phyloP scores from a whole-genome alignment of 192 early-diverging fungal species.

The Backusella macrospora region DNA sequence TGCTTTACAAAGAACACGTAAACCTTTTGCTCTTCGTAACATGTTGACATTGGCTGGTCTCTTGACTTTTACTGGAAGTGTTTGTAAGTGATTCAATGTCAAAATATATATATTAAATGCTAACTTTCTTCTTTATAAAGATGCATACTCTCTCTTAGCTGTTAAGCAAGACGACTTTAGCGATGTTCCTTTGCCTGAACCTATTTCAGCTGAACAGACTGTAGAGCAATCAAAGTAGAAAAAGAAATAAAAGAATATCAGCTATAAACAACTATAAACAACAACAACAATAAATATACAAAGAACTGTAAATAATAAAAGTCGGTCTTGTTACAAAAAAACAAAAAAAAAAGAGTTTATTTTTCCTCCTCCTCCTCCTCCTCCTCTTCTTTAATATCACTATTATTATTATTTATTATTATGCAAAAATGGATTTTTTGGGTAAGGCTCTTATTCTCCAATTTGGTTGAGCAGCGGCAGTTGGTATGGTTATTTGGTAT shows the following conservation, averaged over 20 bases:
- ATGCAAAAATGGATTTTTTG: slow-evolving; percentile 8
- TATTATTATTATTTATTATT: not conserved
- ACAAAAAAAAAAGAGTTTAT: not conserved
- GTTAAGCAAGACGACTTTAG: slow-evolving; percentile 80
- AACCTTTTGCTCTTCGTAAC: slow-evolving; percentile 54
- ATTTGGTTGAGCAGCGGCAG: slow-evolving; percentile 18
- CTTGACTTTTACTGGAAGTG: slow-evolving; percentile 51
- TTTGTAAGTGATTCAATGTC: slow-evolving; percentile 49
- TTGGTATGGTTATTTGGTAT: not conserved
- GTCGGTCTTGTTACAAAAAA: not conserved
- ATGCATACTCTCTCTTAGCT: slow-evolving; percentile 73
- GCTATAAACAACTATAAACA: not conserved
- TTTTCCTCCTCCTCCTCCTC: not conserved
- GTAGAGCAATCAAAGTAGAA: slow-evolving; percentile 20
- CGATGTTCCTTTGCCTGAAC: slow-evolving; percentile 67
- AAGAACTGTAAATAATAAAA: not conserved
- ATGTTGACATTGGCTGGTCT: slow-evolving; percentile 49
- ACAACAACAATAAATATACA: not conserved
- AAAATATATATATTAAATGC: not conserved
- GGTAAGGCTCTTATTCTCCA: slow-evolving; percentile 17
- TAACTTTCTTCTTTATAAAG: slow-evolving; percentile 32
- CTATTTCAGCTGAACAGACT: slow-evolving; percentile 29
- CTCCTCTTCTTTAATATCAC: not conserved
- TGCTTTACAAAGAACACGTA: slow-evolving; percentile 58
- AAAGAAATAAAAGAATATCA: not conserved